Base-by-base conservation (phyloP, 2,329 filamentous ascomycete genomes). In the Colletotrichum shisoi region DNA sequence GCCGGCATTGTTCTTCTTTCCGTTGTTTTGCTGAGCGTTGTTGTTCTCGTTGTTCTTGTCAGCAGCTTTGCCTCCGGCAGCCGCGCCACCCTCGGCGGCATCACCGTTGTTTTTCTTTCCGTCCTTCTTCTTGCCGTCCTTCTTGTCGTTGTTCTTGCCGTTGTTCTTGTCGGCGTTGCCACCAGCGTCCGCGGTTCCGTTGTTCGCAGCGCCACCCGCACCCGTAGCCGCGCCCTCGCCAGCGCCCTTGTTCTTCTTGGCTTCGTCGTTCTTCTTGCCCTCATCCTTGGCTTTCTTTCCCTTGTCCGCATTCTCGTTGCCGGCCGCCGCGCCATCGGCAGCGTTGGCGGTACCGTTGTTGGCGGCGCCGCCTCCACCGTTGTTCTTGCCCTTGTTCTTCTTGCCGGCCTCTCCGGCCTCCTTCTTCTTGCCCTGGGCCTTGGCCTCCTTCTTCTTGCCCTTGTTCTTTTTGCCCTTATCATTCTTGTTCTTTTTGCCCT, bases 291-390 rank as follows among this genome's bases (percentile, higher is more conserved):
- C 58, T 3, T 56, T 42, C 48, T 61, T 51, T 42, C 11, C 42
- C n/a, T 60, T 49, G 17, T 44, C 40, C 5, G 24, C 24, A 27
- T 27, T 27, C 4, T 27, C 24, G 4, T 27, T 27, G 24, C 24
- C 24, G 24, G 5, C 24, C 19, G 19, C 34, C 44, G 34, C 48
- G 3, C 42, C 63, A 3, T 49, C 62, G 24, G 4, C 37, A 13
- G 65, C 66, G 11, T 56, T 46, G 27, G 66, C 62, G 5, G 66
- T 68, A 31, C 62, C 66, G 51, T 69, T 70, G 17, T 64, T 64
- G 15, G 63, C 63, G 9, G 62, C 62, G 7, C 39, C 62, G 13
- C 49, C 62, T 13, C 24, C 56, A 21, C n/a, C 62, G 27, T 60
- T 24, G 27, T 45, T 39, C 53, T 63, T 61, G 39, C 12, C 46